A percentile compares a stretch with the other conserved stretches of the same genome.
Conservation (phyloP, 2,329 filamentous ascomycete species). For the Ophiostoma novo-ulmi region DNA sequence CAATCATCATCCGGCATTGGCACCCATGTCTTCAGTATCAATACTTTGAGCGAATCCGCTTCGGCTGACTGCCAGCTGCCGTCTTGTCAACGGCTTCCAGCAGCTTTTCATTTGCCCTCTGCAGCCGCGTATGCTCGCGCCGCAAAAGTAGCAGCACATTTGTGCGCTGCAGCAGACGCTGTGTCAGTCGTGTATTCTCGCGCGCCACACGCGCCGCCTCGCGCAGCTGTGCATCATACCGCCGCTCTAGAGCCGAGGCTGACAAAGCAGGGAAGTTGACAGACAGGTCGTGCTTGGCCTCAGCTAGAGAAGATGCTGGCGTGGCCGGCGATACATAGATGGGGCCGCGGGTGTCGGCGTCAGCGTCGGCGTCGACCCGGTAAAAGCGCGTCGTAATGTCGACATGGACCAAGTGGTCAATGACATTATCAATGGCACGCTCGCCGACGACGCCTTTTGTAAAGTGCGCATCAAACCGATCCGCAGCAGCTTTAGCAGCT, state of each 20-base stretch:
- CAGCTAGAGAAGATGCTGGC: slow-evolving; percentile 31
- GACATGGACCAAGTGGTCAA: slow-evolving; percentile 43
- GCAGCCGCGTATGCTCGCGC: slow-evolving; percentile 21
- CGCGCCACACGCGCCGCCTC: slow-evolving; percentile 19
- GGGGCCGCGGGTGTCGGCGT: neutral
- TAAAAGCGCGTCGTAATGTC: slow-evolving; percentile 50
- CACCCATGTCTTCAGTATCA: neutral
- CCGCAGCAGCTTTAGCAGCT: slow-evolving; percentile 31
- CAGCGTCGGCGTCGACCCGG: slow-evolving; percentile 35
- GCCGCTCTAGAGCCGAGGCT: slow-evolving; percentile 35
- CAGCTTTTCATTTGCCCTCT: slow-evolving; percentile 19
- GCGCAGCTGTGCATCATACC: slow-evolving; percentile 25
- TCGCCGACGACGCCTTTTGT: slow-evolving; percentile 41
- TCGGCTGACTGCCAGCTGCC: neutral
- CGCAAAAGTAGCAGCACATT: slow-evolving; percentile 17
- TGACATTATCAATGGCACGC: slow-evolving; percentile 30
- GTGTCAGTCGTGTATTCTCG: slow-evolving; percentile 19
- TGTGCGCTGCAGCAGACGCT: slow-evolving; percentile 15
- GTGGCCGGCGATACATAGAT: neutral
- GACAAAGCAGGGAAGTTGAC: slow-evolving; percentile 24
- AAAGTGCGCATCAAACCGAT: slow-evolving; percentile 30
- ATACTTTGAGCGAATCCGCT: neutral
- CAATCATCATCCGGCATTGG: neutral
- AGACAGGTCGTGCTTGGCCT: slow-evolving; percentile 24
- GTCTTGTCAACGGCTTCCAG: slow-evolving; percentile 15